phyloP scores from a whole-genome alignment of 768 basidiomycete species.

The Crepidotus variabilis region DNA sequence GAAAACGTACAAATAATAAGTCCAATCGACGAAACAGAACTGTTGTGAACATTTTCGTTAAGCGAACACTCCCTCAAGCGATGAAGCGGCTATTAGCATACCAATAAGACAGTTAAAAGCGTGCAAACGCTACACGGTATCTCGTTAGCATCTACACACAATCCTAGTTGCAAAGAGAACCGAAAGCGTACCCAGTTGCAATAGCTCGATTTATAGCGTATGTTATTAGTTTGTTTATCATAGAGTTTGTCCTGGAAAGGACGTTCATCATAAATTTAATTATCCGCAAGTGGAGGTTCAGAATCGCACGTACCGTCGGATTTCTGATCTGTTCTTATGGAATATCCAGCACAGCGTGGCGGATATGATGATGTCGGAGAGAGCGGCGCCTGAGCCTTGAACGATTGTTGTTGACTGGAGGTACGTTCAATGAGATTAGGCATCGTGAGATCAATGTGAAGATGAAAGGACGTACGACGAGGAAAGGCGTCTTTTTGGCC shows the following conservation, averaged over 20 bases:
- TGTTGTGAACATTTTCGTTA: no score
- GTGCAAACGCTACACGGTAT: not conserved
- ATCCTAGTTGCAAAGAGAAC: not conserved
- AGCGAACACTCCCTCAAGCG: no score
- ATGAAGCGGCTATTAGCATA: no score
- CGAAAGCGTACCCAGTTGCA: not conserved
- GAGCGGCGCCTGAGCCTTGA: not conserved
- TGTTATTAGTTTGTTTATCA: not conserved
- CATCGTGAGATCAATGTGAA: no score
- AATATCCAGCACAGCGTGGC: not conserved
- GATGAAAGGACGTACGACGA: not conserved
- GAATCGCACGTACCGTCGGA: not conserved
- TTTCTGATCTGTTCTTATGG: not conserved
- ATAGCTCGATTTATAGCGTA: not conserved
- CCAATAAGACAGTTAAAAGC: not conserved
- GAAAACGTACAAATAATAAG: not conserved
- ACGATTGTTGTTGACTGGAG: not conserved
- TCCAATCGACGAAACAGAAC: not conserved
- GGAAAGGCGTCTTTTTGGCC: not conserved
- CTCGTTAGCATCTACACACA: not conserved
- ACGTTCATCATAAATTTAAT: no score
- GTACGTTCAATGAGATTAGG: not conserved
- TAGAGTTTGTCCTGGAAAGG: not conserved
- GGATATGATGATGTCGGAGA: not conserved
- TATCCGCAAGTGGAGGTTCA: no score